Evolutionary conservation across 768 basidiomycete species (phyloP).

Genomic region (Zangia roseola): DNA sequence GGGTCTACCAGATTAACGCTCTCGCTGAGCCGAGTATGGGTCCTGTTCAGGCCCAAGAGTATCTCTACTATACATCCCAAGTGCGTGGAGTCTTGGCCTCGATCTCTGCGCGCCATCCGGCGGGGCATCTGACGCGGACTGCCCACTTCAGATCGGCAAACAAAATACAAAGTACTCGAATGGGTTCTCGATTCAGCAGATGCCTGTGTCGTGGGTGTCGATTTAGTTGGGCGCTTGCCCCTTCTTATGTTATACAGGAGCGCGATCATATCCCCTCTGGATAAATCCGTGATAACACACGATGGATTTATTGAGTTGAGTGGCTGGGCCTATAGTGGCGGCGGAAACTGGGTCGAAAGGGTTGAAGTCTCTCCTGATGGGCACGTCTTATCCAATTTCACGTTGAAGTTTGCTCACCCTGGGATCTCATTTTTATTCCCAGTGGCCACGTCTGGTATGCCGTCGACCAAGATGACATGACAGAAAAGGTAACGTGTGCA

Average conservation of each 20-base stretch:
- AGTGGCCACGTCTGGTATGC: constrained; percentile 19
- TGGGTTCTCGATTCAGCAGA: constrained; percentile 56
- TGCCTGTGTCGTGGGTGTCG: constrained; percentile 53
- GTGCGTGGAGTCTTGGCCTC: constrained; percentile 28
- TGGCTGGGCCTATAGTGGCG: constrained; percentile 46
- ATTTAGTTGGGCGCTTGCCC: not conserved
- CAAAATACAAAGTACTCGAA: constrained; percentile 52
- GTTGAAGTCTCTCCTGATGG: constrained; percentile 46
- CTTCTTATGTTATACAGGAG: constrained; percentile 1
- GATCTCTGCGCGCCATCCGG: not conserved
- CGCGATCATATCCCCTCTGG: constrained; percentile 17
- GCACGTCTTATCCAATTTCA: not conserved
- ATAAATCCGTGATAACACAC: constrained; percentile 48
- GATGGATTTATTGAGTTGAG: constrained; percentile 44
- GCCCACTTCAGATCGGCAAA: constrained; percentile 32
- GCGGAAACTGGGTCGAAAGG: constrained; percentile 54
- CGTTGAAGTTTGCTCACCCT: not conserved
- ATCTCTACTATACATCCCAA: constrained; percentile 51
- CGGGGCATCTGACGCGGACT: not conserved
- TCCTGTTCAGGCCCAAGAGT: constrained; percentile 53
- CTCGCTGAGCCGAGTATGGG: constrained; percentile 48
- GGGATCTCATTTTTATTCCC: not conserved
- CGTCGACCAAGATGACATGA: constrained; percentile 14
- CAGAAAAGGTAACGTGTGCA: constrained; percentile 9
- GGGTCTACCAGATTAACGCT: constrained; percentile 53